Evolutionary conservation across 2,329 filamentous ascomycete genomes (phyloP), one percentile per base, ranked within the genome.

Genomic region (Fusarium sp.): DNA sequence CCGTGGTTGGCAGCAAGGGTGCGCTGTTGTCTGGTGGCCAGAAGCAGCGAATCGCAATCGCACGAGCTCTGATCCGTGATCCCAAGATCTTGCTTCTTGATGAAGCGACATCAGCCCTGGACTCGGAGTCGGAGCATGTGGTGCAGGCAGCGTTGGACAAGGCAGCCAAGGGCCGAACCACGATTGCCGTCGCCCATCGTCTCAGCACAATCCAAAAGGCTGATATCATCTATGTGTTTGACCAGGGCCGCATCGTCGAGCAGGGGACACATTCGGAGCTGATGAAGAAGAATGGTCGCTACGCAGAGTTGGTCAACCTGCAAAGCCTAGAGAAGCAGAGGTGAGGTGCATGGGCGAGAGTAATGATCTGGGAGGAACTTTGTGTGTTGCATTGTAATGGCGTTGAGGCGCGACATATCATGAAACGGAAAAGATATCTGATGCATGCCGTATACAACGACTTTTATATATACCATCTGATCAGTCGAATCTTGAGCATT

Each of bases 141-240:
- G 91, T 95, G 31, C 91, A 95, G 76, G 88, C 85, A 0, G 91
- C 91, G 0, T 81, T 95, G 14, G 91, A 97, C 74, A 87, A 88
- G 61, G 93, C 93, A 2, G 89, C 92, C 17, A 89, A 91, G 79
- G 92, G 88, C 39, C 85, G 93, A 47, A 96, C 93, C 7, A 98
- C 94, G 0, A 95, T 99, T 61, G 93, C 94, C 1, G 94, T 99
- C 1, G 95, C 95, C 4, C 94, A 99, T 76, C 84, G 95, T 21
- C 79, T 99, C 6, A 92, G 88, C 71, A 97, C 95, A 0, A 97
- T 98, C 58, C 93, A 97, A 73, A 93, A 95, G 73, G 94, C 94
- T 1, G 94, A 98, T 72, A 79, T 94, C 44, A 98, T 98, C 68
- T 97, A 96, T 65, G 94, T 98, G n/a, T 95, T 98, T 73, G 93